Evolutionary conservation across 116 monocot species (phyloP), one percentile per base, ranked within the genome.

Genomic region (Thalassia testudinum): DNA sequence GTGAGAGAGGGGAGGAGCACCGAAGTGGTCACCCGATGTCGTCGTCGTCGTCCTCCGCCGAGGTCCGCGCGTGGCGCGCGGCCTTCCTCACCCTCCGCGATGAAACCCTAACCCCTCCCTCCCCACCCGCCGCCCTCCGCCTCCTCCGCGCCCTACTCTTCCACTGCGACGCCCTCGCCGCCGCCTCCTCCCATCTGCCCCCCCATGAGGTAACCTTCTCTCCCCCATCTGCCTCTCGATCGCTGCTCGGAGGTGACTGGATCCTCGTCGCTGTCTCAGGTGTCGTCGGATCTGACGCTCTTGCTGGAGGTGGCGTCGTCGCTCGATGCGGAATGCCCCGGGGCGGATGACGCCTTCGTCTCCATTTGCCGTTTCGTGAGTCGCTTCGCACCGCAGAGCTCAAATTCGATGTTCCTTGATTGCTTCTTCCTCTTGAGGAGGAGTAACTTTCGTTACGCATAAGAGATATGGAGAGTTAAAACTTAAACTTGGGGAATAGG

Each of bases 1-100:
- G n/a, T n/a, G n/a, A n/a, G n/a, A n/a, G n/a, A n/a, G n/a, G n/a
- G n/a, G n/a, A n/a, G n/a, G n/a, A n/a, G n/a, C n/a, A n/a, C n/a
- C n/a, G n/a, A n/a, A n/a, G n/a, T n/a, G n/a, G n/a, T n/a, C n/a
- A n/a, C 0, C 12, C 49, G 14, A 27, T 27, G n/a, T 34, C 61
- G 18, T 49, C 52, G 51, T 1, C 56, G 15, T 11, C 37, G 5
- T 23, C 24, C 26, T 17, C 43, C 45, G 20, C 12, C 17, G 48
- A 16, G 56, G 42, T 64, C 49, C 64, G 72, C 42, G 50, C 53
- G 21, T 95, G 95, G 95, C 72, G 88, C 53, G 84, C 84, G 55
- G 60, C 78, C 18, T 88, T 95, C 62, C 84, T 95, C 40, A 84
- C 81, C n/a, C 78, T 95, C 17, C 63, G 95, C 11, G 95, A 95